Evolutionary conservation across 106 monocot genomes (phyloP).

Genomic region (Vanilla planifolia): DNA sequence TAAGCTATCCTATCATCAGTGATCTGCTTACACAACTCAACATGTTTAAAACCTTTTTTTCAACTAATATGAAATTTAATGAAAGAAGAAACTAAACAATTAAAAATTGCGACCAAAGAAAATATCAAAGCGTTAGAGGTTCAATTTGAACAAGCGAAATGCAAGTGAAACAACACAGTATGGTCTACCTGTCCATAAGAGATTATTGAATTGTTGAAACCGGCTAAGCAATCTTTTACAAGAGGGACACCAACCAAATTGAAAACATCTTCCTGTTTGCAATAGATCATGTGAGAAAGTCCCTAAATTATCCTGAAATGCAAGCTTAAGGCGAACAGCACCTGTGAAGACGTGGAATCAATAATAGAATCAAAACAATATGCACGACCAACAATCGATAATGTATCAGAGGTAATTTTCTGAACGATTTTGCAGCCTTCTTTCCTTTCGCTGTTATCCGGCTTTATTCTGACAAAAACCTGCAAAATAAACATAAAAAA

Average conservation of each 20-base stretch:
- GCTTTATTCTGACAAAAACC: conserved; percentile 69
- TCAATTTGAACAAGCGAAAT: too few species aligned
- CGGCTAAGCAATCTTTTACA: conserved; percentile 57
- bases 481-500: conserved; percentile 8
- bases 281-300: not conserved
- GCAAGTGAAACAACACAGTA: not conserved
- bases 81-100: not conserved
- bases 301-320: not conserved
- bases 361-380: conserved; percentile 60
- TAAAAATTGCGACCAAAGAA: not conserved
- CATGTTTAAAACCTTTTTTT: not conserved
- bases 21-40: not conserved
- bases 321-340: not conserved
- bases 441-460: conserved; percentile 23
- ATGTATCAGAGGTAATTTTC: conserved; percentile 40
- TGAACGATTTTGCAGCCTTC: conserved; percentile 15
- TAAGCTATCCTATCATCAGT: too few species aligned
- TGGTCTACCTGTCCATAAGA: conserved; percentile 89
- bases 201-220: conserved; percentile 79
- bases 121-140: too few species aligned
- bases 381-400: conserved; percentile 30
- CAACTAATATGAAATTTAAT: not conserved
- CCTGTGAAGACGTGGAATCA: conserved; percentile 71
- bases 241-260: conserved; percentile 60
- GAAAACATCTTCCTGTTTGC: conserved; percentile 72